Percentiles rank a stretch among this genome's conserved stretches.
These are phyloP conservation scores for Blastomyces percursus DNA, from an alignment of 2,329 filamentous ascomycete genomes.

Conservation along the genomic window DNA sequence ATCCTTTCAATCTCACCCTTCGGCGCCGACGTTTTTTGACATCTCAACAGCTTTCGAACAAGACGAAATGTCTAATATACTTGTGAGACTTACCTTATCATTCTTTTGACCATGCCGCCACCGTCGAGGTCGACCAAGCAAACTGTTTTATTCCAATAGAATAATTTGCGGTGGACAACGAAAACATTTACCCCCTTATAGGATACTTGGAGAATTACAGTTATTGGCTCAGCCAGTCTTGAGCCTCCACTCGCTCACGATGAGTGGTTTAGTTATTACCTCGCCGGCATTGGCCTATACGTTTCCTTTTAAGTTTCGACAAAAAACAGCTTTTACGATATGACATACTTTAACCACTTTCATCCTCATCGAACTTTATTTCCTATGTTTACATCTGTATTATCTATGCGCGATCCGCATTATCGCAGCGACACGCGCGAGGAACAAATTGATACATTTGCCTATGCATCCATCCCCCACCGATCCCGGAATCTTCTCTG, in stretches of 20 bases:
- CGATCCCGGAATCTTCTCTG: background rate
- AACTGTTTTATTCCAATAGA: background rate
- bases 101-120: constrained; percentile 1
- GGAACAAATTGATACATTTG: constrained; percentile 1
- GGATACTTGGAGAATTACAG: constrained; percentile 1
- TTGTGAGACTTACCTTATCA: constrained; percentile 4
- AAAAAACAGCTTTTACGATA: constrained; percentile 5
- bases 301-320: background rate
- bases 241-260: background rate
- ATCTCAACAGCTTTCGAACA: constrained; percentile 7
- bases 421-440: background rate
- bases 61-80: constrained; percentile 9
- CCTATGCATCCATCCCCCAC: background rate
- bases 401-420: background rate
- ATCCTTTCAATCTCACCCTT: background rate
- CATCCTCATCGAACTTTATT: constrained; percentile 4
- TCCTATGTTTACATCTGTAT: constrained; percentile 5
- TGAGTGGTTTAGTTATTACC: background rate
- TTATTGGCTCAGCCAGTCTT: background rate
- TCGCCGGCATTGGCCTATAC: background rate
- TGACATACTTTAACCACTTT: constrained; percentile 7
- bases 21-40: constrained; percentile 2
- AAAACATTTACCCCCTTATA: background rate
- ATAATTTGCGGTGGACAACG: background rate
- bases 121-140: background rate